Percentiles rank a stretch among this genome's conserved stretches.
These are phyloP conservation scores for Rhodotorula diobovata DNA, from an alignment of 768 basidiomycete species.

Conservation along the genomic window DNA sequence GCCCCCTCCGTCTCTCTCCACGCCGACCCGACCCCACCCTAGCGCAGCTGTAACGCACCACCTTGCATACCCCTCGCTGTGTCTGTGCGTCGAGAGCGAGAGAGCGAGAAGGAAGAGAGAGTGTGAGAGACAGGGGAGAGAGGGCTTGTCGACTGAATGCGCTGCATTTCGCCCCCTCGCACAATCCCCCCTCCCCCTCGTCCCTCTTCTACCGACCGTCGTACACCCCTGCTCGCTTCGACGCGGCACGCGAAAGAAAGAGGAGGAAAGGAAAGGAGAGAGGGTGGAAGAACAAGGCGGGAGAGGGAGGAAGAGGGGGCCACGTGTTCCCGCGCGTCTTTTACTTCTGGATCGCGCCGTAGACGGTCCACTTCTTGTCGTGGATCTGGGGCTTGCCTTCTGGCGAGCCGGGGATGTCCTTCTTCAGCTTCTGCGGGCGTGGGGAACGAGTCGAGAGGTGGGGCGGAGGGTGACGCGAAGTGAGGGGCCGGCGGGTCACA, in stretches of 20 bases:
- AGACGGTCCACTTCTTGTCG: slow-evolving; percentile 74
- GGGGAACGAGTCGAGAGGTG: neutral
- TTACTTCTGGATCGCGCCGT: slow-evolving; percentile 77
- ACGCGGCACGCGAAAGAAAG: neutral
- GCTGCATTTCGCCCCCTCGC: neutral
- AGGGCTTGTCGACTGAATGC: neutral
- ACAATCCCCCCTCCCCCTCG: neutral
- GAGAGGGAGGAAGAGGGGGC: neutral
- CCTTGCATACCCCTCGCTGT: neutral
- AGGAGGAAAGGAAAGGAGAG: neutral
- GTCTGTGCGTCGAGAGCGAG: too few species aligned
- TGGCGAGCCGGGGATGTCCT: slow-evolving; percentile 85
- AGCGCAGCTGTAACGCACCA: neutral
- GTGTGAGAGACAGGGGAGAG: too few species aligned
- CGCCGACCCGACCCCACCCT: neutral
- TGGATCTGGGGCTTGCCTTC: slow-evolving; percentile 77
- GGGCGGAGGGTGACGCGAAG: neutral
- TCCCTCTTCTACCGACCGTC: neutral
- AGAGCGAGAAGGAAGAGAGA: too few species aligned
- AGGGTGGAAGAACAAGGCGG: neutral
- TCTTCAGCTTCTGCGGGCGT: slow-evolving; percentile 69
- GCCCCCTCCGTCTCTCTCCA: neutral
- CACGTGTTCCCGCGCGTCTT: neutral
- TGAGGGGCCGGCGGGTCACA: neutral
- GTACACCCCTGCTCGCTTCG: neutral